These are phyloP conservation scores for Cladosporium sp. DNA, from an alignment of 2,329 filamentous ascomycete species.

Conservation along the genomic window DNA sequence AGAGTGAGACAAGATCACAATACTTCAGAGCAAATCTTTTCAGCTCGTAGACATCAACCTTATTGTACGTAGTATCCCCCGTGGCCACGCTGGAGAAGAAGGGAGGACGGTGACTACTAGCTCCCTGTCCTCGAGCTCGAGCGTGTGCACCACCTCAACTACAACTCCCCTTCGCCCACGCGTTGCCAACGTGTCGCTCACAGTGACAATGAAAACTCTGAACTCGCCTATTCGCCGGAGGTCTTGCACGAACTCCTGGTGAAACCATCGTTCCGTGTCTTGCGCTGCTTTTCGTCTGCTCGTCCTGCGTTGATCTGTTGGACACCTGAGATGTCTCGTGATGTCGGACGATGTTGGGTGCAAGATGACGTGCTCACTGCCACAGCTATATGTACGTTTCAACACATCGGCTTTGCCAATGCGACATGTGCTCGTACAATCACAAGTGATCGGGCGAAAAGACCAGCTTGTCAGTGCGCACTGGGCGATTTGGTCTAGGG, in stretches of 20 bases:
- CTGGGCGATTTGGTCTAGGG: not conserved
- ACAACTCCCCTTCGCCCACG: not conserved
- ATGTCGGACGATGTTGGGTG: not conserved
- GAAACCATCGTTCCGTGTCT: constrained; percentile 3
- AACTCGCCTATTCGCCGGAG: not conserved
- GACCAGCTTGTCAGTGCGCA: not conserved
- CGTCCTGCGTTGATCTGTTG: not conserved
- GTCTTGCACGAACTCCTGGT: not conserved
- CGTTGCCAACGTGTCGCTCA: not conserved
- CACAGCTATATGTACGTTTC: constrained; percentile 2
- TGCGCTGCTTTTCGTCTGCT: constrained; percentile 5
- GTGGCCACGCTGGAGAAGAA: not conserved
- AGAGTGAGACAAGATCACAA: no score
- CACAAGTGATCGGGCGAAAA: constrained; percentile 6
- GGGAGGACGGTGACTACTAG: not conserved
- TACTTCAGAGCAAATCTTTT: not conserved
- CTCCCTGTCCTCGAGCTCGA: not conserved
- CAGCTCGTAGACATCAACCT: not conserved
- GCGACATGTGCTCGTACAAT: not conserved
- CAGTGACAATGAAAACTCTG: not conserved
- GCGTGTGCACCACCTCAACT: not conserved
- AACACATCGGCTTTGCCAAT: constrained; percentile 1
- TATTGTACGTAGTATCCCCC: not conserved
- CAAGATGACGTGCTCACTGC: constrained; percentile 7
- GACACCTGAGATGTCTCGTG: constrained; percentile 1